A percentile compares a stretch with the other conserved stretches of the same genome.
phyloP scores from a whole-genome alignment of 176 grass and related monocot genomes.

The Aegilops speltoides region DNA sequence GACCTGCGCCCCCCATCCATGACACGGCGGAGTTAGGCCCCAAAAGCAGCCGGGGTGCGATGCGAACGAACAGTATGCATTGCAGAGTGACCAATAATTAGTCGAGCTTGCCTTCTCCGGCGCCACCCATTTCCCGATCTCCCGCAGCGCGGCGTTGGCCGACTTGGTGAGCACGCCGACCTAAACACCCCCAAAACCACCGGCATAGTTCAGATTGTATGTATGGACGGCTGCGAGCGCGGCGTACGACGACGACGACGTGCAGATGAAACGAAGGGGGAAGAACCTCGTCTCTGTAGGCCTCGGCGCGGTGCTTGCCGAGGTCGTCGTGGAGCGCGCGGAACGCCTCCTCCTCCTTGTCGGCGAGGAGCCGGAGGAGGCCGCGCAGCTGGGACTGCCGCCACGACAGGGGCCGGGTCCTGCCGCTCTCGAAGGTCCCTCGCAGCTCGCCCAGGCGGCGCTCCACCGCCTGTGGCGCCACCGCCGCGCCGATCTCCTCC shows the following conservation, averaged over 20 bases:
- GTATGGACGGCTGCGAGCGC: not conserved
- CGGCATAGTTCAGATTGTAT: not conserved
- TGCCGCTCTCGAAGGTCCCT: constrained; percentile 49
- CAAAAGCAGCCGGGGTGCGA: not conserved
- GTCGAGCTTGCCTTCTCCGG: constrained; percentile 45
- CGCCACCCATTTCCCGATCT: constrained; percentile 69
- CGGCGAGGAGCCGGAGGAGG: constrained; percentile 54
- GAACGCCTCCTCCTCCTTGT: constrained; percentile 63
- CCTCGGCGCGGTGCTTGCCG: constrained; percentile 80
- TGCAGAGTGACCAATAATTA: not conserved
- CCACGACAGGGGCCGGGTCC: constrained; percentile 69
- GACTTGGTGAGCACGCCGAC: constrained; percentile 74
- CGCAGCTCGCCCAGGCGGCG: constrained; percentile 39
- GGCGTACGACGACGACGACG: not conserved
- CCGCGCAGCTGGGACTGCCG: constrained; percentile 64
- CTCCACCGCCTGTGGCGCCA: not conserved
- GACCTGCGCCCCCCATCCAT: constrained; percentile 35
- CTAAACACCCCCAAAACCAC: constrained; percentile 15
- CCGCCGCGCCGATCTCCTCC: constrained; percentile 4
- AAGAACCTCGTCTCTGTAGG: constrained; percentile 83
- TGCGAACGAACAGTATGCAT: not conserved
- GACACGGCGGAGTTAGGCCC: not conserved
- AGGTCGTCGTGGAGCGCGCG: constrained; percentile 67
- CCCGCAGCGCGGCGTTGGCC: constrained; percentile 39
- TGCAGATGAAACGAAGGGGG: too few relatives aligned